Base-by-base conservation (phyloP, 768 basidiomycete species). In the Coprinopsis cinerea region DNA sequence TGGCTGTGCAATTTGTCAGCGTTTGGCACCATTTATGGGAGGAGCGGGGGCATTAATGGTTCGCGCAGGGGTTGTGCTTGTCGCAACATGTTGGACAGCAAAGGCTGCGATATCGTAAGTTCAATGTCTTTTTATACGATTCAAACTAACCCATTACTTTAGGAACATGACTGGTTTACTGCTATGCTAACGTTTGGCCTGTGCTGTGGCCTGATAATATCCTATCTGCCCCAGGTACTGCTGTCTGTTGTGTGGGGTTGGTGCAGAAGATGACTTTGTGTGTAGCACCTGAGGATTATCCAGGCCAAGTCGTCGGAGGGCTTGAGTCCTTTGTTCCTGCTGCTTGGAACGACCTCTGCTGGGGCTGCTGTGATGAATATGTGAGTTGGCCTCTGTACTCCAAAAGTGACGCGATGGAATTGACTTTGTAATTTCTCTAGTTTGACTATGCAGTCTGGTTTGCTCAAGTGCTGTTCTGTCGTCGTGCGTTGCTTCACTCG, bases 291-390 rank as follows among this genome's bases (percentile, higher is more conserved):
- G 47, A 78, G 92, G 5, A 96, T 96, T 56, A 86, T 96, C 58
- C 62, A 72, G 44, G 75, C 81, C 20, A 76, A 80, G 32, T 85
- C 92, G 0, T 92, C 88, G 0, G 84, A 94, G 56, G 96, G 96
- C 0, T 82, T 98, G 55, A 93, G 88, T 53, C 92, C 94, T 15
- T 85, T 88, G 78, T 98, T 89, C 60, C 70, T 98, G 27, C 72
- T 97, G 4, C 79, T 98, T 0, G 96, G 96, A 5, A 85, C 84
- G 54, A 90, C 88, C 0, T 88, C 88, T 14, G 79, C 83, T 11
- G 85, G 89, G 2, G 83, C 89, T 0, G 88, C 78, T 0, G 78
- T 93, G 78, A 70, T 94, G 43, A 96, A 96, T 63, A 82, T 95
- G 82, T 88, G 57, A 46, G 79, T 63, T 10, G 26, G 26, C 46